phyloP scores from a whole-genome alignment of 768 basidiomycete genomes.

The Rhodotorula babjevae region DNA sequence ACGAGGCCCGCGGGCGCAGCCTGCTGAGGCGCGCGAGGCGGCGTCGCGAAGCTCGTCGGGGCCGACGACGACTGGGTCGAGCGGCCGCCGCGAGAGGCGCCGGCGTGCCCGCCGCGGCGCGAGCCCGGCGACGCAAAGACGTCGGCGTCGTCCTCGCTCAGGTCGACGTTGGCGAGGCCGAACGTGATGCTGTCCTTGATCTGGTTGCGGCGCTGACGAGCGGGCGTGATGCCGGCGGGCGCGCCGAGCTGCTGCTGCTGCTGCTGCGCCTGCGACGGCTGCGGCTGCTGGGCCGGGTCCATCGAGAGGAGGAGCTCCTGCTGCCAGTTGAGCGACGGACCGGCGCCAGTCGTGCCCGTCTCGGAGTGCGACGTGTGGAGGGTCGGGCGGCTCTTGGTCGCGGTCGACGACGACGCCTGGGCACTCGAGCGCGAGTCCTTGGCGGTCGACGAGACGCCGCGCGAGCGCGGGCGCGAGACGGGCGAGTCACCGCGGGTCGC shows the following conservation, averaged over 20 bases:
- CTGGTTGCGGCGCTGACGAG: slow-evolving; percentile 25
- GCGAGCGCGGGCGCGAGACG: neutral
- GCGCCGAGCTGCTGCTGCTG: neutral
- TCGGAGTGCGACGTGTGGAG: slow-evolving; percentile 16
- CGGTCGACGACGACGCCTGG: neutral
- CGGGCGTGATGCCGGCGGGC: slow-evolving; percentile 5
- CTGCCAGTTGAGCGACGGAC: slow-evolving; percentile 32
- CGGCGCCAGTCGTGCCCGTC: neutral
- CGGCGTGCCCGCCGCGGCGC: neutral
- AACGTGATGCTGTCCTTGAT: slow-evolving; percentile 28
- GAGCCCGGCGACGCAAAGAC: slow-evolving; percentile 1
- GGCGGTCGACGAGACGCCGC: neutral
- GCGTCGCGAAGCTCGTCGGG: neutral
- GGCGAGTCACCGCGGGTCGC: neutral
- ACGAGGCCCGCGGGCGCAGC: neutral
- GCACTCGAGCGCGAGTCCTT: neutral
- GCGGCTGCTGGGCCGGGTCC: neutral
- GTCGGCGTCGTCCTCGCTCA: slow-evolving; percentile 1
- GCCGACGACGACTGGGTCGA: neutral
- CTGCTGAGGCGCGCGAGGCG: neutral
- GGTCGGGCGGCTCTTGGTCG: slow-evolving; percentile 3
- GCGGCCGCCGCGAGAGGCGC: neutral
- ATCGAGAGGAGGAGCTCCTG: slow-evolving; percentile 26
- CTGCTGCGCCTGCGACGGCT: neutral
- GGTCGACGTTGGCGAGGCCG: slow-evolving; percentile 17